Conservation (phyloP, 331 rosid genomes). For the Dryas integrifolia region DNA sequence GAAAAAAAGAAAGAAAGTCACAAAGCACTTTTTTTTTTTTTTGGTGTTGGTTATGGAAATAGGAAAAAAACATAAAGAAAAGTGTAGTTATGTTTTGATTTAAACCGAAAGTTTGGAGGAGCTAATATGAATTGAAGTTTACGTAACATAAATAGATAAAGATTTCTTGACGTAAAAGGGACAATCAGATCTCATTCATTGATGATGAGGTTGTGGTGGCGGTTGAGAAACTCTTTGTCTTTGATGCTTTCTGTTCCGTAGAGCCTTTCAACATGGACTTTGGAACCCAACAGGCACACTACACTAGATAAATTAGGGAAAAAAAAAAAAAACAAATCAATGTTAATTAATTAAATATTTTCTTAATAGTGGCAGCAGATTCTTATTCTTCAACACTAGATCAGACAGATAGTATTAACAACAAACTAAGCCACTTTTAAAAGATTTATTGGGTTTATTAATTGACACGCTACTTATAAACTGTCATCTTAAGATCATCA, state of each 20-base stretch:
- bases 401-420: neutral
- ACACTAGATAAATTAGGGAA: neutral
- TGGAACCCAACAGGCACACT: neutral
- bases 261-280: slow-evolving; percentile 24
- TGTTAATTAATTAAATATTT: neutral
- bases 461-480: neutral
- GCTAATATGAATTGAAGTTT: slow-evolving; percentile 29
- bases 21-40: too few species aligned
- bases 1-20: too few species aligned
- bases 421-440: neutral
- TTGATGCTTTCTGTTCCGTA: slow-evolving; percentile 13
- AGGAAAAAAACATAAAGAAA: neutral
- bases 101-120: slow-evolving; percentile 21
- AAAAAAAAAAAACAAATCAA: neutral
- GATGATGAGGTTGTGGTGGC: neutral
- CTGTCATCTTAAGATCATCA: neutral
- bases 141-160: slow-evolving; percentile 24
- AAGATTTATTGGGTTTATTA: slow-evolving; percentile 5
- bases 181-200: slow-evolving; percentile 28
- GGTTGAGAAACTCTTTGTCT: neutral
- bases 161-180: slow-evolving; percentile 52
- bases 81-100: neutral
- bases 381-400: neutral
- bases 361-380: neutral
- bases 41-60: neutral